A percentile compares a stretch with the other conserved stretches of the same genome.
Evolutionary conservation across 257 asterid species (phyloP).

Genomic region (Gynochthodes officinalis): DNA sequence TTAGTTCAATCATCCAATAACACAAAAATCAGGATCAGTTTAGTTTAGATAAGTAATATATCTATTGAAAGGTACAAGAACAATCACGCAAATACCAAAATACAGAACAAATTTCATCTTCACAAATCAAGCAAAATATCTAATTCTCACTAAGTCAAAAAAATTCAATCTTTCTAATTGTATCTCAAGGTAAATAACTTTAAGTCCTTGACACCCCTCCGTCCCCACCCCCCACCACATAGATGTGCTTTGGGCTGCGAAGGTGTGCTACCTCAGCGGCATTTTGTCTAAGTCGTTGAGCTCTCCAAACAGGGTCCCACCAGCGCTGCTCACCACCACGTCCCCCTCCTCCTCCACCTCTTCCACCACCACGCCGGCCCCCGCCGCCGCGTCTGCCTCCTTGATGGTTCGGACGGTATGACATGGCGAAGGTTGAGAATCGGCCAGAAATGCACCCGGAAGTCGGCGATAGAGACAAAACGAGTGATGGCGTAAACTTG

Average conservation of each 20-base stretch:
- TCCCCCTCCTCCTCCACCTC: conserved; percentile 51
- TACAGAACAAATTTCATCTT: not conserved
- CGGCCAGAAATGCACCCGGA: conserved; percentile 17
- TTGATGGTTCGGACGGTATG: conserved; percentile 73
- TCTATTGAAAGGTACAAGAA: not conserved
- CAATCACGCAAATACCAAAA: not conserved
- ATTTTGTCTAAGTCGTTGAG: conserved; percentile 81
- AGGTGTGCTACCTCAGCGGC: conserved; percentile 55
- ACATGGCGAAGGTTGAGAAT: conserved; percentile 48
- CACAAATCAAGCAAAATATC: not conserved
- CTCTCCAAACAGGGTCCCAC: conserved; percentile 99
- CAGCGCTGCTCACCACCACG: conserved; percentile 89
- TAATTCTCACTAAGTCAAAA: not conserved
- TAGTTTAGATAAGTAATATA: not conserved
- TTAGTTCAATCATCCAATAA: not conserved
- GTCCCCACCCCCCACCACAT: too few species aligned
- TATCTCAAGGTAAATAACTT: not conserved
- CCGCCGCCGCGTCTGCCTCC: conserved; percentile 70
- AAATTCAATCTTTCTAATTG: not conserved
- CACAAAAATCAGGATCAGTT: not conserved
- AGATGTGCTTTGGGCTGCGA: not conserved
- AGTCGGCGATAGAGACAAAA: conserved; percentile 3
- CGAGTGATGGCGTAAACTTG: conserved; percentile 17
- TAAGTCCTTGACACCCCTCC: not conserved
- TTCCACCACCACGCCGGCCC: conserved; percentile 38